These are phyloP conservation scores for Apiospora sp. DNA, from an alignment of 2,329 filamentous ascomycete species.

Conservation along the genomic window DNA sequence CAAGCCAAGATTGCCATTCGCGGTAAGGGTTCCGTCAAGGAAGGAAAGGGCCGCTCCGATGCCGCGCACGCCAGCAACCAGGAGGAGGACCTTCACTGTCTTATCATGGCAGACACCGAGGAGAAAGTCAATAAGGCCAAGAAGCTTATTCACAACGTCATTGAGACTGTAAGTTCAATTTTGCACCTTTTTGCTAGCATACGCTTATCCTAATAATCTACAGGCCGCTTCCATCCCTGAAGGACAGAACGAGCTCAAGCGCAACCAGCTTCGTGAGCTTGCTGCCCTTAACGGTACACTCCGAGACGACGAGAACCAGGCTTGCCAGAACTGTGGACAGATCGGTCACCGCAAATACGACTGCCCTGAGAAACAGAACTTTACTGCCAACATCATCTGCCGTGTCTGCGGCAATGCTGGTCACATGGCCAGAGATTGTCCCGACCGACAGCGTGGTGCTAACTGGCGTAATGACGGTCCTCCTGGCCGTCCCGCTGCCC, in stretches of 20 bases:
- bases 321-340: conserved; percentile 98
- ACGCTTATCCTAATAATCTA: conserved; percentile 35
- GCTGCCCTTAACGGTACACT: conserved; percentile 98
- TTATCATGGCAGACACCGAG: conserved; percentile 99
- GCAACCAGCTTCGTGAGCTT: conserved; percentile 96
- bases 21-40: conserved; percentile 99
- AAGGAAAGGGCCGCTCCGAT: conserved; percentile 98
- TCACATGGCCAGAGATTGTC: conserved; percentile 98
- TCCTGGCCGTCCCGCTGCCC: conserved; percentile 64
- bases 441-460: conserved; percentile 87
- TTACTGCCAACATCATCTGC: conserved; percentile 99
- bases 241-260: conserved; percentile 98
- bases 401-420: conserved; percentile 97
- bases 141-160: conserved; percentile 97
- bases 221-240: conserved; percentile 98
- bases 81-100: conserved; percentile 97
- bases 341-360: conserved; percentile 99
- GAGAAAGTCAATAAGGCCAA: conserved; percentile 99
- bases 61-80: conserved; percentile 99
- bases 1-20: conserved; percentile 98
- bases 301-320: conserved; percentile 98
- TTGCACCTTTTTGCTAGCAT: not conserved
- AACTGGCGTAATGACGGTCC: conserved; percentile 85
- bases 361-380: conserved; percentile 96
- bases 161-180: conserved; percentile 84